Base-by-base conservation (phyloP, 1,284 basidiomycete species). In the Ganoderma leucocontextum region DNA sequence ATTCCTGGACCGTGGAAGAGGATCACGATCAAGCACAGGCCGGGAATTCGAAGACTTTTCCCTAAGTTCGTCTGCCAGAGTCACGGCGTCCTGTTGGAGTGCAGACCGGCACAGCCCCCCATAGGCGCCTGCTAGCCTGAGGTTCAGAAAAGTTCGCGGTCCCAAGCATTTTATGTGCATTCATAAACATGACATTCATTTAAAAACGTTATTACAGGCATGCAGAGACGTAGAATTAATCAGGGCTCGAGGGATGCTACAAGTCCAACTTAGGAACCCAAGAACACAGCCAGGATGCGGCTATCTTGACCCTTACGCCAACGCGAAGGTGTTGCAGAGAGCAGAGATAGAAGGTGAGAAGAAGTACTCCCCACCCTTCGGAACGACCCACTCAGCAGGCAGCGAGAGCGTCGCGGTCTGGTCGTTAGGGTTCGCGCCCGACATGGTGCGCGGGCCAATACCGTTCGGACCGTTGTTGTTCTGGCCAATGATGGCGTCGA, bases 401-500 rank as follows among this genome's bases (percentile, higher is more conserved):
- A 80, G 72, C 13, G 73, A 67, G 38, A 77, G 68, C 44, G 74
- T 75, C 19, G 74, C 74, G 47, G 69, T 71, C 47, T 76, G 75
- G 53, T 82, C 71, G 52, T 78, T 75, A 12, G 84, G 84, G 73
- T 85, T 78, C 44, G 81, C 76, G 12, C 86, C 86, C 13, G 76
- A 72, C 69, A 85, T 75, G n/a, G 75, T 72, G 52, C 85, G 81
- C 25, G 55, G 33, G 38, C 68, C 42, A 73, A 69, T 63, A 10
- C 12, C 38, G 29, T 47, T 29, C 4, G 22, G 65, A 5, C 47
- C 47, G 1, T 52, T 1, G 47, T 52, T 52, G 22, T 71, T 65
- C 66, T 86, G 85, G 13, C 87, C 87, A 67, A 88, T 85, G 69
- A 87, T 80, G 9, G 77, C 73, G 65, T 82, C 79, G 68, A 78